phyloP scores from a whole-genome alignment of 345 rosid species.

The Citrus mangshanensis region DNA sequence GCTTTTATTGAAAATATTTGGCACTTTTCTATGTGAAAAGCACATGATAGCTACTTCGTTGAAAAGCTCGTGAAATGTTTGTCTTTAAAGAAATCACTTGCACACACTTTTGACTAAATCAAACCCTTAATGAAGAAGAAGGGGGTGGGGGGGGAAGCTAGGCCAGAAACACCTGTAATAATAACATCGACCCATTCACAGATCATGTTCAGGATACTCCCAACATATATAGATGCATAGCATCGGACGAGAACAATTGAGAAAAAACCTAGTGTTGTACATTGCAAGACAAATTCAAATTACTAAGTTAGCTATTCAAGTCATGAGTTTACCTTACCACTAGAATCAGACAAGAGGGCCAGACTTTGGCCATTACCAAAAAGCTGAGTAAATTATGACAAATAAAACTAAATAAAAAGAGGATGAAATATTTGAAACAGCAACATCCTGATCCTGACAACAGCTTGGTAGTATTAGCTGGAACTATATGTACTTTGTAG shows the following conservation, averaged over 20 bases:
- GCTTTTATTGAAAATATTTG: too few species aligned
- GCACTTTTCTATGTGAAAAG: too few species aligned
- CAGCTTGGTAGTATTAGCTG: conserved; percentile 20
- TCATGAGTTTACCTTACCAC: conserved; percentile 2
- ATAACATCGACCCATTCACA: too few species aligned
- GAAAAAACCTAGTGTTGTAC: conserved; percentile 21
- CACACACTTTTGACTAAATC: not conserved
- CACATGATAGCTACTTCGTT: too few species aligned
- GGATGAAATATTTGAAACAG: not conserved
- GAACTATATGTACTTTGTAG: conserved; percentile 19
- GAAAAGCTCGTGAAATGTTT: too few species aligned
- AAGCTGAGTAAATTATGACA: conserved; percentile 14
- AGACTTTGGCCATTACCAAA: conserved; percentile 1
- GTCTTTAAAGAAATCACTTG: too few species aligned
- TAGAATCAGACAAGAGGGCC: conserved; percentile 15
- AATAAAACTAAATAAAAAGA: not conserved
- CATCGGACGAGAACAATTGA: too few species aligned
- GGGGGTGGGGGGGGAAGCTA: rapidly evolving
- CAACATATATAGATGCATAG: too few species aligned
- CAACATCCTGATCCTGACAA: conserved; percentile 16
- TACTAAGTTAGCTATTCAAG: conserved; percentile 7
- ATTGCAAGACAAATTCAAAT: conserved; percentile 9
- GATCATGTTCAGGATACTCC: too few species aligned
- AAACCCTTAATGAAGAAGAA: not conserved
- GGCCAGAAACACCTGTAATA: not conserved